phyloP scores from a whole-genome alignment of 1,284 basidiomycete genomes.

The Lentinula novae-zelandiae region DNA sequence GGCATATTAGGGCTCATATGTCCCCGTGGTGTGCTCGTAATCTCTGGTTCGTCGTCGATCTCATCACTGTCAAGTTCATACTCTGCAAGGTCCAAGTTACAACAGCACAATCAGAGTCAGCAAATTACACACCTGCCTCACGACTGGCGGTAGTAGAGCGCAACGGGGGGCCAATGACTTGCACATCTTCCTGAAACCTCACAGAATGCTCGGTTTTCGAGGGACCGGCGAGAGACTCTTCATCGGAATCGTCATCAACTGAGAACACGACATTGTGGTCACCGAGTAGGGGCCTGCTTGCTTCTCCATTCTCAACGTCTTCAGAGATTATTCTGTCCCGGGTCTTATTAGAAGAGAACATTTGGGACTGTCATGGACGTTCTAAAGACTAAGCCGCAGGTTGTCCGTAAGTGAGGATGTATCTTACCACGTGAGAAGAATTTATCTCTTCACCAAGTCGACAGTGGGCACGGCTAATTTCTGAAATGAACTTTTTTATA shows the following conservation, averaged over 20 bases:
- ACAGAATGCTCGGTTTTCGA: constrained; percentile 38
- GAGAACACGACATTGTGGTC: constrained; percentile 37
- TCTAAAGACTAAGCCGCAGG: not conserved
- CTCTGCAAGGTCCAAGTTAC: constrained; percentile 37
- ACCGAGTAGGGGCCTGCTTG: constrained; percentile 9
- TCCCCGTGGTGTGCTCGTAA: constrained; percentile 31
- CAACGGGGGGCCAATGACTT: constrained; percentile 62
- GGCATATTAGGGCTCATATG: constrained; percentile 60
- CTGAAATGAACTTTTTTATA: not conserved
- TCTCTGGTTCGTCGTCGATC: constrained; percentile 48
- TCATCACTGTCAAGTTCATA: constrained; percentile 78
- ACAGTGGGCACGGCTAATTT: not conserved
- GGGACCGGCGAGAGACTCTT: constrained; percentile 19
- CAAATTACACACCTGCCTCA: constrained; percentile 63
- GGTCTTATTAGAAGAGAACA: constrained; percentile 10
- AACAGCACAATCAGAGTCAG: constrained; percentile 11
- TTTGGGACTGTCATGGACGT: constrained; percentile 9
- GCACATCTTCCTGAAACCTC: constrained; percentile 63
- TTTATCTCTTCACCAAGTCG: not conserved
- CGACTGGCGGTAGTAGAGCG: constrained; percentile 69
- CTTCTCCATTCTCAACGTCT: constrained; percentile 23
- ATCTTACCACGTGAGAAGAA: not conserved
- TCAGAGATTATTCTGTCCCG: constrained; percentile 19
- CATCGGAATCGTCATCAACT: constrained; percentile 43
- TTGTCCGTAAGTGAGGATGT: too few relatives aligned